Evolutionary conservation across 768 basidiomycete species (phyloP).

Genomic region (Kwoniella bestiolae): DNA sequence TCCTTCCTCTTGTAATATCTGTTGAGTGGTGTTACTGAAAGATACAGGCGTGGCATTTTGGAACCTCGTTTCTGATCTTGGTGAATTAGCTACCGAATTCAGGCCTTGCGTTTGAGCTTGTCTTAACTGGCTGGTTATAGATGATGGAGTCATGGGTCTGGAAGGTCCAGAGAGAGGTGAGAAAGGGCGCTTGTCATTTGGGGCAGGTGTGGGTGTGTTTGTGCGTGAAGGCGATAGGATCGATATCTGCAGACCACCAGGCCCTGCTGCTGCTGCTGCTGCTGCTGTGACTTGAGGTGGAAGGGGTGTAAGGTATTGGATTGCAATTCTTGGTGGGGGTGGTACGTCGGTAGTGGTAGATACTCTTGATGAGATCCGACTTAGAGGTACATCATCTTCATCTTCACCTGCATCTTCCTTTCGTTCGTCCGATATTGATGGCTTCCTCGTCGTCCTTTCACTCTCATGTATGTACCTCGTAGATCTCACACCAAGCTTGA

Average conservation of each 20-base stretch:
- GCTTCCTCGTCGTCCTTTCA: background rate
- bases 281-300: slow-evolving; percentile 3
- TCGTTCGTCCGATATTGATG: background rate
- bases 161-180: slow-evolving; percentile 15
- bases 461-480: background rate
- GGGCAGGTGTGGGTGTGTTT: slow-evolving; percentile 20
- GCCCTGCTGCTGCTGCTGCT: background rate
- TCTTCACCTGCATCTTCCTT: slow-evolving; percentile 7
- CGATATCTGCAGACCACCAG: slow-evolving; percentile 2
- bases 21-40: background rate
- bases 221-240: slow-evolving; percentile 15
- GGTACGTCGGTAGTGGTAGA: slow-evolving; percentile 17
- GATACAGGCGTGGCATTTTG: background rate
- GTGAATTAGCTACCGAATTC: background rate
- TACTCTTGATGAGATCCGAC: slow-evolving; percentile 12
- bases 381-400: slow-evolving; percentile 17
- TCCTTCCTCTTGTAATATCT: background rate
- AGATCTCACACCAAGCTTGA: slow-evolving; percentile 30
- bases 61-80: background rate
- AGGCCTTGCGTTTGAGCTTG: slow-evolving; percentile 27
- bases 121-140: slow-evolving; percentile 38
- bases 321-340: slow-evolving; percentile 23
- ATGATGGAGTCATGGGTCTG: slow-evolving; percentile 39
- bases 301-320: slow-evolving; percentile 36
- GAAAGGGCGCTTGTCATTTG: background rate